A percentile compares a stretch with the other conserved stretches of the same genome.
These are phyloP conservation scores for Gillenia trifoliata DNA, from an alignment of 306 rosid genomes.

Conservation along the genomic window DNA sequence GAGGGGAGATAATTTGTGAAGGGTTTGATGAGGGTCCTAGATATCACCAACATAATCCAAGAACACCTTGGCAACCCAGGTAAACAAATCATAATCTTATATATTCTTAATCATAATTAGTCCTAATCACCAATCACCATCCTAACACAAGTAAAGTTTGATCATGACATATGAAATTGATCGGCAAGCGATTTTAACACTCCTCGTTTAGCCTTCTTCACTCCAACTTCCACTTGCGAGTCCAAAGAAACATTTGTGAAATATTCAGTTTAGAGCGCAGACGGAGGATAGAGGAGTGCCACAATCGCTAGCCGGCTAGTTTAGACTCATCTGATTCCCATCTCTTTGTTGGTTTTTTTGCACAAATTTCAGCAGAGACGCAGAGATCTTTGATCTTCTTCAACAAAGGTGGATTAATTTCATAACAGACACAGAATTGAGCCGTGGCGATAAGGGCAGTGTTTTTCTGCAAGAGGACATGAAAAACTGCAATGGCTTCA, in stretches of 20 bases:
- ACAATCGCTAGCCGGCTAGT: neutral
- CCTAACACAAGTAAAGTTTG: neutral
- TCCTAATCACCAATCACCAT: neutral
- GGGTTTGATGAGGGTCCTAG: constrained; percentile 92
- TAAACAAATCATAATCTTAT: constrained; percentile 1
- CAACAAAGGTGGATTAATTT: constrained; percentile 57
- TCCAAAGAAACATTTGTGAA: neutral
- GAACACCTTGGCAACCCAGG: constrained; percentile 42
- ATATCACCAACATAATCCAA: constrained; percentile 45
- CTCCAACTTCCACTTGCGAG: neutral
- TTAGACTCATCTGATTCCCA: constrained; percentile 1
- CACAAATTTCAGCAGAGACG: constrained; percentile 44
- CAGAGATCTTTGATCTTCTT: constrained; percentile 50
- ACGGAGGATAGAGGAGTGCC: too few species aligned
- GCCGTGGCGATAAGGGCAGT: constrained; percentile 40
- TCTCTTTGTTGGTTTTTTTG: neutral
- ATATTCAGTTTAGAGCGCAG: too few species aligned
- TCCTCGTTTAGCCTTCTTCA: neutral
- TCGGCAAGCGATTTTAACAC: neutral
- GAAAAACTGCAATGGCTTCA: constrained; percentile 52
- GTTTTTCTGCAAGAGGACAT: constrained; percentile 47
- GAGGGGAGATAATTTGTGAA: constrained; percentile 83
- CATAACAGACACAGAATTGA: constrained; percentile 47
- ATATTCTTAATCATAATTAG: neutral
- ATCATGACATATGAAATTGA: neutral